phyloP scores from a whole-genome alignment of 345 rosid genomes.

The Eucalyptus virginea region DNA sequence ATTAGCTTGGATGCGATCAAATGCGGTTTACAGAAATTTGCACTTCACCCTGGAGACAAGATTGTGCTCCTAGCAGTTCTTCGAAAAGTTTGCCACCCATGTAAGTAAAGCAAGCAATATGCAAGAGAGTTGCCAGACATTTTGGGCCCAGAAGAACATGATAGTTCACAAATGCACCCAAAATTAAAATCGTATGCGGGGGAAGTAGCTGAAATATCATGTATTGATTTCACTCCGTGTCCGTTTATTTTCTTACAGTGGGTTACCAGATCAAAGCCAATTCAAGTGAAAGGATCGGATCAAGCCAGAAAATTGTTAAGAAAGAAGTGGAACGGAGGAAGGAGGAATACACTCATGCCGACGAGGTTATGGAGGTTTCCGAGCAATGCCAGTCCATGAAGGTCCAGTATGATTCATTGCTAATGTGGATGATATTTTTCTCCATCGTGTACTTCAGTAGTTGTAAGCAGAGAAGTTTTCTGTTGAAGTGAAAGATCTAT shows the following conservation, averaged over 20 bases:
- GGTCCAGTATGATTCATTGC: slow-evolving; percentile 1
- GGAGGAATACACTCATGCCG: slow-evolving; percentile 21
- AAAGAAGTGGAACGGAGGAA: slow-evolving; percentile 28
- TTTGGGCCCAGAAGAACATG: background rate
- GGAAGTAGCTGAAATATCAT: background rate
- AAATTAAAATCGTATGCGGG: background rate
- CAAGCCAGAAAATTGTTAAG: slow-evolving; percentile 18
- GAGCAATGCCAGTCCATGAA: slow-evolving; percentile 14
- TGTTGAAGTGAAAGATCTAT: background rate
- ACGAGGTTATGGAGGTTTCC: slow-evolving; percentile 10
- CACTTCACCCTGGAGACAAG: slow-evolving; percentile 33
- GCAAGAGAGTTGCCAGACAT: background rate
- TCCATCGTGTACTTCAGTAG: background rate
- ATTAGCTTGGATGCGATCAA: slow-evolving; percentile 10
- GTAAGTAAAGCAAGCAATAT: slow-evolving; percentile 22
- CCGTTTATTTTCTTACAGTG: slow-evolving; percentile 14
- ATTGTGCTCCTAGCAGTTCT: slow-evolving; percentile 21
- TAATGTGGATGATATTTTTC: background rate
- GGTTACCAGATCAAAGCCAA: slow-evolving; percentile 40
- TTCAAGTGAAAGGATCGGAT: slow-evolving; percentile 18
- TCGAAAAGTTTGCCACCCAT: slow-evolving; percentile 51
- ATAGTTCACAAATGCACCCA: background rate
- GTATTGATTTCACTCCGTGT: background rate
- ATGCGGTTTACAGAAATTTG: slow-evolving; percentile 6
- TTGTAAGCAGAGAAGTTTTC: background rate